phyloP scores from a whole-genome alignment of 2,329 filamentous ascomycete species.

The Colletotrichum agaves region DNA sequence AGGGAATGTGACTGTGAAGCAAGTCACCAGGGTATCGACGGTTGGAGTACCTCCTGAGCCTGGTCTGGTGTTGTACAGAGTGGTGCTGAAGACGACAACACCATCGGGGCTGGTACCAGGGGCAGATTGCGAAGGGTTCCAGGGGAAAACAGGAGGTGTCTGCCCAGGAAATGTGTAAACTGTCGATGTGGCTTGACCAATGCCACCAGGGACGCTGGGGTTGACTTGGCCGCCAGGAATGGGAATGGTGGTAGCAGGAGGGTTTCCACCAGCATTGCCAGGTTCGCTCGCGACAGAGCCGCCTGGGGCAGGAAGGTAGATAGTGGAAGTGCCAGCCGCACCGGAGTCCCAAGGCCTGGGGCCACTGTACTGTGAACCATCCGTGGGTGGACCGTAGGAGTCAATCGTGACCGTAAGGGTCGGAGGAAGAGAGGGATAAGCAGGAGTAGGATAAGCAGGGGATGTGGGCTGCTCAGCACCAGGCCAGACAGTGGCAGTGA shows the following conservation, averaged over 20 bases:
- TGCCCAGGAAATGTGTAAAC: slow-evolving; percentile 5
- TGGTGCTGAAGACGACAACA: slow-evolving; percentile 35
- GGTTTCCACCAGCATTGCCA: slow-evolving; percentile 1
- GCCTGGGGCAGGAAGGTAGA: slow-evolving; percentile 37
- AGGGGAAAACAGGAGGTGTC: slow-evolving; percentile 16
- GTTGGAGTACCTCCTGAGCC: slow-evolving; percentile 22
- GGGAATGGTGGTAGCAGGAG: slow-evolving; percentile 9
- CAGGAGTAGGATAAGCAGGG: slow-evolving; percentile 21
- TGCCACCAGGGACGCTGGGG: neutral
- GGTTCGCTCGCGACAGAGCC: slow-evolving; percentile 10
- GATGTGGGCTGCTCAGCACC: neutral
- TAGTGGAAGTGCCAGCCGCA: slow-evolving; percentile 7
- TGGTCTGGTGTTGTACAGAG: slow-evolving; percentile 29
- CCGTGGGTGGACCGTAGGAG: slow-evolving; percentile 37
- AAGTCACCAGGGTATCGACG: slow-evolving; percentile 38
- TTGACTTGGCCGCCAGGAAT: slow-evolving; percentile 5
- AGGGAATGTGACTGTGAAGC: slow-evolving; percentile 43
- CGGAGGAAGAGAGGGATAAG: slow-evolving; percentile 35
- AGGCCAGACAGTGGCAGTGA: slow-evolving; percentile 29
- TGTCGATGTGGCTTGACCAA: neutral
- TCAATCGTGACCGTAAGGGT: slow-evolving; percentile 37
- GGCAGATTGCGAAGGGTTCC: slow-evolving; percentile 19
- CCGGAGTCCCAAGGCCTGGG: slow-evolving; percentile 37
- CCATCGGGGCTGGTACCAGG: slow-evolving; percentile 10
- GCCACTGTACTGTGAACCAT: slow-evolving; percentile 38